phyloP scores from a whole-genome alignment of 2,329 filamentous ascomycete genomes.

The Xylaria sp. region DNA sequence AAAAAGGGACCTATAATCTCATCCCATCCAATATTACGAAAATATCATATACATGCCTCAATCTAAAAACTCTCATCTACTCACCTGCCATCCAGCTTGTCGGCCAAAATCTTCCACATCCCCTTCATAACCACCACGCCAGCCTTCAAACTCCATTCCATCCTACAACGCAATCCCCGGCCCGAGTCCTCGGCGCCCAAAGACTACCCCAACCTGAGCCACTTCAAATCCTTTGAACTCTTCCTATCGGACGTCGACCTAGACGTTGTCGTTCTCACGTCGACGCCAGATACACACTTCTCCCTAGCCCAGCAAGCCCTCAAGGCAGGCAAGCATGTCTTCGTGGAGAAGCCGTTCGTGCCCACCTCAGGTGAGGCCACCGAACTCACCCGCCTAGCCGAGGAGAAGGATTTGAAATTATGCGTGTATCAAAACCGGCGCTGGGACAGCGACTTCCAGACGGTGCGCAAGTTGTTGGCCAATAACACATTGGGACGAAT shows the following conservation, averaged over 20 bases:
- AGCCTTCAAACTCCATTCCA: slow-evolving; percentile 74
- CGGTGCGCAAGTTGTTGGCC: slow-evolving; percentile 70
- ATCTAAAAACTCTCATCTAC: slow-evolving; percentile 1
- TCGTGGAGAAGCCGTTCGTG: slow-evolving; percentile 87
- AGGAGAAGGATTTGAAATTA: slow-evolving; percentile 61
- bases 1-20: background rate
- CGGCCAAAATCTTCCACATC: slow-evolving; percentile 85
- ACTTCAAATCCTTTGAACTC: slow-evolving; percentile 70
- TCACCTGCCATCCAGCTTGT: slow-evolving; percentile 54
- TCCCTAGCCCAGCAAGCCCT: slow-evolving; percentile 71
- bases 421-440: slow-evolving; percentile 82
- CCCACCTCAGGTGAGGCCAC: slow-evolving; percentile 73
- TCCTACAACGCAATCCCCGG: slow-evolving; percentile 78
- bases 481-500: slow-evolving; percentile 73
- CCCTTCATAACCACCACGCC: slow-evolving; percentile 75
- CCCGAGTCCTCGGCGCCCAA: slow-evolving; percentile 72
- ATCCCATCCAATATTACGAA: background rate
- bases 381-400: slow-evolving; percentile 66
- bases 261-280: slow-evolving; percentile 76
- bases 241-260: slow-evolving; percentile 73
- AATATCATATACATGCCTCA: slow-evolving; percentile 19
- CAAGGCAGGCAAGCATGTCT: slow-evolving; percentile 77
- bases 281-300: slow-evolving; percentile 77
- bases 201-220: slow-evolving; percentile 72
- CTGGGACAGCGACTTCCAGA: slow-evolving; percentile 82